Evolutionary conservation across 2,329 filamentous ascomycete genomes (phyloP).

Genomic region (Fusarium nurragi): DNA sequence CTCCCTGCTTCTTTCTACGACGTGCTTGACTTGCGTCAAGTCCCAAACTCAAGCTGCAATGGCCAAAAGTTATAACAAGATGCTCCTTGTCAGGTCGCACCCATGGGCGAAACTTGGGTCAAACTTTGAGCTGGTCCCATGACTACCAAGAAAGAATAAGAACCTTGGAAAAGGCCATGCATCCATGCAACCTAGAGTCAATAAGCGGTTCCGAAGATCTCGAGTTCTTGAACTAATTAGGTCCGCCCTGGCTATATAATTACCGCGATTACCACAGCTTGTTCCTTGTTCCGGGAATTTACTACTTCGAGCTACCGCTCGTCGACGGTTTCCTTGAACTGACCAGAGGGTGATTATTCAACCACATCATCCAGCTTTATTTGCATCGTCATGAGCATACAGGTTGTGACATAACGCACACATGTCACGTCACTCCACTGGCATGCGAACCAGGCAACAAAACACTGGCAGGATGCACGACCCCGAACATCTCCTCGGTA

Average conservation of each 20-base stretch:
- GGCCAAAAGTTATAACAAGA: constrained; percentile 16
- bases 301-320: neutral
- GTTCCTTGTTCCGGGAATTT: neutral
- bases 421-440: constrained; percentile 5
- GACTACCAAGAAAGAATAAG: constrained; percentile 37
- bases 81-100: constrained; percentile 25
- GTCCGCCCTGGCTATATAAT: constrained; percentile 10
- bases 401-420: neutral
- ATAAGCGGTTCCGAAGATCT: constrained; percentile 2
- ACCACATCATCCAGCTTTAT: neutral
- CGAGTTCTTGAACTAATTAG: neutral
- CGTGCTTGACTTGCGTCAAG: neutral
- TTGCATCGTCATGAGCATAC: neutral
- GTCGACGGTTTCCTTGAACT: neutral
- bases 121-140: constrained; percentile 38
- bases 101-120: constrained; percentile 37
- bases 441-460: neutral
- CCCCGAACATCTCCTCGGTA: neutral
- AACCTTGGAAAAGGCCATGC: constrained; percentile 25
- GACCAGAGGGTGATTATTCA: neutral
- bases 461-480: neutral
- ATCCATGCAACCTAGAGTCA: constrained; percentile 24
- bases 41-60: constrained; percentile 1
- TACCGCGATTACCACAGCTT: constrained; percentile 33
- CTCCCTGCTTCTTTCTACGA: neutral